phyloP scores from a whole-genome alignment of 2,329 filamentous ascomycete genomes.

The Sarocladium kiliense region DNA sequence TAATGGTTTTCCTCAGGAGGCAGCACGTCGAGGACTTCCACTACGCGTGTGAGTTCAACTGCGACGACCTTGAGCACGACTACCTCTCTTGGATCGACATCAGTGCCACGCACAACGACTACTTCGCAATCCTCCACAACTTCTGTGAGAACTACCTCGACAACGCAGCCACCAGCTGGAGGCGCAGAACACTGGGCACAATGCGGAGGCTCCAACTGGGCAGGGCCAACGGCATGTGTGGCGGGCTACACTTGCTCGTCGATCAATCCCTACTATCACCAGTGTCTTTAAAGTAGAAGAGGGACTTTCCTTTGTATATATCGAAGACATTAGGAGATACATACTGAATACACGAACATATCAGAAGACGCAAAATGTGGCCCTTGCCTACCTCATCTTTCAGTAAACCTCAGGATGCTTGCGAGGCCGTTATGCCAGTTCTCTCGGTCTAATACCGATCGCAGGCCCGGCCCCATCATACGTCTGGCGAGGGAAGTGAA shows the following conservation, averaged over 20 bases:
- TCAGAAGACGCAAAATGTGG: too few relatives aligned
- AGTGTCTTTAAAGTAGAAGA: background rate
- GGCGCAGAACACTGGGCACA: conserved; percentile 3
- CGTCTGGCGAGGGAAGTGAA: too few relatives aligned
- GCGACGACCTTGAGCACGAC: background rate
- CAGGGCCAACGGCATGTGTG: conserved; percentile 1
- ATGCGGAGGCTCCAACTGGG: conserved; percentile 2
- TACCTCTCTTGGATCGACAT: background rate
- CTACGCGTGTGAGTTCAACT: conserved; percentile 1
- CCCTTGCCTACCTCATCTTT: too few relatives aligned
- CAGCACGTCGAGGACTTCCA: background rate
- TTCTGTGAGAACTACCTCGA: background rate
- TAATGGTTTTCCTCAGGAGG: background rate
- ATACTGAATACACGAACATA: background rate
- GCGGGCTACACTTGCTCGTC: conserved; percentile 5
- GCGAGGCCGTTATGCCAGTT: too few relatives aligned
- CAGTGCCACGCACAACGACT: background rate
- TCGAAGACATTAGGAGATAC: background rate
- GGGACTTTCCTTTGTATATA: background rate
- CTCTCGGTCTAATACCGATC: too few relatives aligned
- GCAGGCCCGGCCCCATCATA: too few relatives aligned
- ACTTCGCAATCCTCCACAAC: background rate
- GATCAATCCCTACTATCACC: conserved; percentile 5
- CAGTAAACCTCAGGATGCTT: too few relatives aligned
- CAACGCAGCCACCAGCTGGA: conserved; percentile 2